Percentiles rank a stretch among this genome's conserved stretches.
Conservation (phyloP, 1,139 yeast genomes). For the Lodderomyces parapsilosis region DNA sequence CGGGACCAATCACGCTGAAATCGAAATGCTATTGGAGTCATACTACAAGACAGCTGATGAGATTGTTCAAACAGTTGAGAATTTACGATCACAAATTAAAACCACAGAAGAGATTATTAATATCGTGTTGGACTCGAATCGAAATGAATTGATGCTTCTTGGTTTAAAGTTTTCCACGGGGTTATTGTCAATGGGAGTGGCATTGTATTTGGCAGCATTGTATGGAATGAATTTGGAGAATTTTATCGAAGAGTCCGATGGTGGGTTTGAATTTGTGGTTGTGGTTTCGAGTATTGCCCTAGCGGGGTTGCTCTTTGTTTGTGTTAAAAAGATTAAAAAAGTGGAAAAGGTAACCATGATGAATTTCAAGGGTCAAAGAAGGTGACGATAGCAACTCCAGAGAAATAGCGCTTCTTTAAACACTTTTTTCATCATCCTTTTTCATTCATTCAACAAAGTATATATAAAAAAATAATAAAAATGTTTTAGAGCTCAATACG, state of each 20-base stretch:
- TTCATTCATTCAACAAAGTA: background rate
- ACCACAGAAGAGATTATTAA: conserved; percentile 49
- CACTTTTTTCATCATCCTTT: background rate
- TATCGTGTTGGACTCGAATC: conserved; percentile 45
- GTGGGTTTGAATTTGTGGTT: conserved; percentile 41
- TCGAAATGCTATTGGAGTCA: conserved; percentile 43
- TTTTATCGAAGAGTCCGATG: conserved; percentile 73
- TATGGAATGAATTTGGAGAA: conserved; percentile 79
- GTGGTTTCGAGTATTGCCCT: conserved; percentile 27
- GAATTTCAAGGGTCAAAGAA: conserved; percentile 13
- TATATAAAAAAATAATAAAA: background rate
- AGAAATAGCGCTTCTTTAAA: background rate
- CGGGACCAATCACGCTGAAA: conserved; percentile 41
- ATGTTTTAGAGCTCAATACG: no score
- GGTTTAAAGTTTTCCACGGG: conserved; percentile 46
- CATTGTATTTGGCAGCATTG: conserved; percentile 40
- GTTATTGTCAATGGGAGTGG: conserved; percentile 38
- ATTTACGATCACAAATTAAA: conserved; percentile 39
- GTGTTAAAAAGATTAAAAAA: conserved; percentile 30
- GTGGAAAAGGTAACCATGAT: conserved; percentile 45
- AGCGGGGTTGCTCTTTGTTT: conserved; percentile 23
- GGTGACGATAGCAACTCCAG: background rate
- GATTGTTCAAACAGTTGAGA: conserved; percentile 45
- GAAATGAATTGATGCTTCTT: conserved; percentile 48
- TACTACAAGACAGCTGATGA: conserved; percentile 46